Evolutionary conservation across 1,284 basidiomycete genomes (phyloP), one percentile per base, ranked within the genome.

Genomic region (Rugosomyces carneus): DNA sequence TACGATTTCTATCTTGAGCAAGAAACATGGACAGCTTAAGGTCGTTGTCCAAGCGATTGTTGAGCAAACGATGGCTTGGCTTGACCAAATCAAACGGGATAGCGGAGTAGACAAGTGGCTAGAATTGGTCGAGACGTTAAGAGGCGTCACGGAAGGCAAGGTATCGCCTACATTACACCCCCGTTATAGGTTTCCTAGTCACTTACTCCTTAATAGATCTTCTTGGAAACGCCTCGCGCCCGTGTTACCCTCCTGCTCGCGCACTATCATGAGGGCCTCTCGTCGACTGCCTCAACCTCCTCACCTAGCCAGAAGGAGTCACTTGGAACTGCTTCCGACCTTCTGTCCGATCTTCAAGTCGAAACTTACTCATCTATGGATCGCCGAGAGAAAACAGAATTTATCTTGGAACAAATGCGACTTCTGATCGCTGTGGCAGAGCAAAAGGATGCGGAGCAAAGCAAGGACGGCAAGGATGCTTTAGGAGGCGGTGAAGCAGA

Each of bases 301-400:
- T 63, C 76, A 8, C 60, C 72, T 5, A 58, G 70, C 11, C 51
- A 42, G 36, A 81, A 80, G 60, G 78, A 89, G 55, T 79, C 84
- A 44, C 67, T 92, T 32, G 80, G 87, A 56, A 84, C 80, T 0
- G 89, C 91, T 0, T 94, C 91, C 0, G 93, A 96, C 53, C 71
- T 97, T 24, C 76, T 99, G 52, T 89, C 88, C 42, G 96, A 99
- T 45, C 81, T 99, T 0, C 93, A 97, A 68, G 94, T 99, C 37
- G 96, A 99, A 70, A 99, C 96, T 2, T 99, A 98, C 62, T 96
- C 93, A 19, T 93, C 89, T 10, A 98, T 99, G 95, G 92, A 97
- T 56, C 83, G 94, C 53, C 73, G 90, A 57, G 96, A 99, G 68
- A 99, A 99, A 76, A 96, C 92, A 8, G 93, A 98, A 62, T 98